Percentiles rank a stretch among this genome's conserved stretches.
phyloP scores from a whole-genome alignment of 129 eudicot species.

The Pittosporum tobira region DNA sequence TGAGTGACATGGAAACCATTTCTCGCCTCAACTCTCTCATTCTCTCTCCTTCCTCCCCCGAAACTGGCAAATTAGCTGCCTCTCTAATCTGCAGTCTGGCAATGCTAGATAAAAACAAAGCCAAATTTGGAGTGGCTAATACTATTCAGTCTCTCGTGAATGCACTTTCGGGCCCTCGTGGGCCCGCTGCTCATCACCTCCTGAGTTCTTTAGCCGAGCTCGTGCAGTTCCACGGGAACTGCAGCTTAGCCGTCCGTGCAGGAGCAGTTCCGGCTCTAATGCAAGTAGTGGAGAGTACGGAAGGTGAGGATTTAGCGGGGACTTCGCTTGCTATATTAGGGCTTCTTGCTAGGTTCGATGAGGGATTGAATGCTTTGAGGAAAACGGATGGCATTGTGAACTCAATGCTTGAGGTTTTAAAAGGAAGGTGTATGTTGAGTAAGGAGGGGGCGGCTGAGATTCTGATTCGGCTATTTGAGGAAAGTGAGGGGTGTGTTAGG shows the following conservation, averaged over 20 bases:
- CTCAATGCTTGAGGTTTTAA: slow-evolving; percentile 43
- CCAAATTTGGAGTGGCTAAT: slow-evolving; percentile 67
- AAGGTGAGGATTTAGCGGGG: slow-evolving; percentile 54
- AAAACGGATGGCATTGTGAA: slow-evolving; percentile 36
- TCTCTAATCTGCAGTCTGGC: slow-evolving; percentile 73
- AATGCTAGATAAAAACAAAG: slow-evolving; percentile 75
- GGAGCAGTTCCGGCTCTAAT: slow-evolving; percentile 47
- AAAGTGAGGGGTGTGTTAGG: slow-evolving; percentile 53
- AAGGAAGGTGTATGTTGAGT: slow-evolving; percentile 53
- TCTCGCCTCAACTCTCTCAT: slow-evolving; percentile 39
- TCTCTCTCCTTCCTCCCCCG: slow-evolving; percentile 30
- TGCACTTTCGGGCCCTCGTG: slow-evolving; percentile 31
- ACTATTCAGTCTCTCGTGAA: slow-evolving; percentile 39
- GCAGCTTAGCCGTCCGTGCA: slow-evolving; percentile 63
- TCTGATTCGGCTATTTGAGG: slow-evolving; percentile 56
- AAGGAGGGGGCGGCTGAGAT: slow-evolving; percentile 61
- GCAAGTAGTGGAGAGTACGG: slow-evolving; percentile 31
- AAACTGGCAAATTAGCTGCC: slow-evolving; percentile 52
- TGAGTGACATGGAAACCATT: slow-evolving; percentile 51
- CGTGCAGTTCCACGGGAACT: slow-evolving; percentile 76
- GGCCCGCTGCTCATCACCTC: slow-evolving; percentile 56
- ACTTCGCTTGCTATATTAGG: slow-evolving; percentile 48
- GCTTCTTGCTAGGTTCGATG: slow-evolving; percentile 60
- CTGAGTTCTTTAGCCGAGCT: slow-evolving; percentile 65
- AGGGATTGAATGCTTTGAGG: slow-evolving; percentile 53